Conservation (phyloP, 345 rosid genomes). For the Citrus medica region DNA sequence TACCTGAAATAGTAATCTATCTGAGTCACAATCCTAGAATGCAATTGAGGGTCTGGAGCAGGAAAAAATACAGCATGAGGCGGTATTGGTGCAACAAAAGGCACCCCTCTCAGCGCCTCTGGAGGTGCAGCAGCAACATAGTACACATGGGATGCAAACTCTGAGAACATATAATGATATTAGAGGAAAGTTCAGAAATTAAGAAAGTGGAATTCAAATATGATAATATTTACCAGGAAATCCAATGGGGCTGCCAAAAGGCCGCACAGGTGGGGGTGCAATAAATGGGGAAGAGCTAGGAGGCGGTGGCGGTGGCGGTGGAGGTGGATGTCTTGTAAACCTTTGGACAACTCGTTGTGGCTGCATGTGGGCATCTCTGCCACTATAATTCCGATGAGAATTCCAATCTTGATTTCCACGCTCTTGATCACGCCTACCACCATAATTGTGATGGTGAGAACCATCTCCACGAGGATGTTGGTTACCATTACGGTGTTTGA, state of each 20-base stretch:
- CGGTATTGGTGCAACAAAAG: conserved; percentile 42
- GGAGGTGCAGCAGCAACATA: conserved; percentile 41
- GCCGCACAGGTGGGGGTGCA: conserved; percentile 42
- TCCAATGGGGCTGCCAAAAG: conserved; percentile 48
- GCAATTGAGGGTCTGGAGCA: conserved; percentile 51
- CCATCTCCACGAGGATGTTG: conserved; percentile 51
- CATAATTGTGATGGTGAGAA: conserved; percentile 66
- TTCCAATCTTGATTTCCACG: conserved; percentile 66
- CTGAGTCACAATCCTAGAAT: conserved; percentile 51
- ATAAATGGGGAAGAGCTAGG: conserved; percentile 45
- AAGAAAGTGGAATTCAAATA: conserved; percentile 7
- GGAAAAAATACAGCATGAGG: conserved; percentile 46
- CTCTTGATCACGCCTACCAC: conserved; percentile 75
- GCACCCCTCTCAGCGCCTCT: conserved; percentile 39
- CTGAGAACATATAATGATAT: conserved; percentile 35
- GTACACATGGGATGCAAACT: conserved; percentile 45
- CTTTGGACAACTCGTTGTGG: conserved; percentile 53
- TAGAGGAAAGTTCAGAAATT: conserved; percentile 12
- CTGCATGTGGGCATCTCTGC: conserved; percentile 63
- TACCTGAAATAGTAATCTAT: conserved; percentile 93
- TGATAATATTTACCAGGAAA: conserved; percentile 55
- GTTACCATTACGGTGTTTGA: conserved; percentile 55
- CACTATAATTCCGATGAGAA: conserved; percentile 51
- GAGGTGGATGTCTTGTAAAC: conserved; percentile 57
- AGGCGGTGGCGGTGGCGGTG: conserved; percentile 45